phyloP scores from a whole-genome alignment of 1,284 basidiomycete genomes.

The Phellinidium pouzarii region DNA sequence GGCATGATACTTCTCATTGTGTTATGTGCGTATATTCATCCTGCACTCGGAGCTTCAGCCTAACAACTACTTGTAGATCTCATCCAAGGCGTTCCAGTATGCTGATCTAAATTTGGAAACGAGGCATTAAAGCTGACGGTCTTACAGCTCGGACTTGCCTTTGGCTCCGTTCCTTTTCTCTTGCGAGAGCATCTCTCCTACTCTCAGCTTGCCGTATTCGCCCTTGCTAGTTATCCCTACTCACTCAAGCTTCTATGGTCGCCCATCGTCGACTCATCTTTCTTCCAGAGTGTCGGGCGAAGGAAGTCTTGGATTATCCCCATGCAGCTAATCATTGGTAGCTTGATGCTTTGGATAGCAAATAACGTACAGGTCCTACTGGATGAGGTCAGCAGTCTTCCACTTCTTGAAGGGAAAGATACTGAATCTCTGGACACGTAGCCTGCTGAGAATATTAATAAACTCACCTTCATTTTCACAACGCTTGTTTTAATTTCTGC shows the following conservation, averaged over 20 bases:
- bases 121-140: conserved; percentile 9
- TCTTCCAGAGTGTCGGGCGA: conserved; percentile 75
- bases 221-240: conserved; percentile 93
- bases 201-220: conserved; percentile 93
- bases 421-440: conserved; percentile 28
- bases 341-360: conserved; percentile 85
- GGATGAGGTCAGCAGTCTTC: conserved; percentile 56
- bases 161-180: conserved; percentile 96
- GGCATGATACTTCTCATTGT: conserved; percentile 85
- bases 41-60: conserved; percentile 12
- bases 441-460: conserved; percentile 76
- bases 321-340: conserved; percentile 88
- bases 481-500: conserved; percentile 92
- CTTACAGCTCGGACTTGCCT: conserved; percentile 61
- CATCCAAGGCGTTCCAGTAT: conserved; percentile 93
- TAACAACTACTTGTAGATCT: conserved; percentile 48
- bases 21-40: conserved; percentile 61
- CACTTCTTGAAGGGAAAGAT: conserved; percentile 10
- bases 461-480: conserved; percentile 86
- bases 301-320: conserved; percentile 99
- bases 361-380: conserved; percentile 75
- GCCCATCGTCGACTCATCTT: conserved; percentile 93
- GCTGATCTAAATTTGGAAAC: conserved; percentile 31
- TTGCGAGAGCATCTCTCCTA: conserved; percentile 93
- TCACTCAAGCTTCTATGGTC: conserved; percentile 97